These are phyloP conservation scores for Chrysoporthe deuterocubensis DNA, from an alignment of 2,329 filamentous ascomycete genomes.

Conservation along the genomic window DNA sequence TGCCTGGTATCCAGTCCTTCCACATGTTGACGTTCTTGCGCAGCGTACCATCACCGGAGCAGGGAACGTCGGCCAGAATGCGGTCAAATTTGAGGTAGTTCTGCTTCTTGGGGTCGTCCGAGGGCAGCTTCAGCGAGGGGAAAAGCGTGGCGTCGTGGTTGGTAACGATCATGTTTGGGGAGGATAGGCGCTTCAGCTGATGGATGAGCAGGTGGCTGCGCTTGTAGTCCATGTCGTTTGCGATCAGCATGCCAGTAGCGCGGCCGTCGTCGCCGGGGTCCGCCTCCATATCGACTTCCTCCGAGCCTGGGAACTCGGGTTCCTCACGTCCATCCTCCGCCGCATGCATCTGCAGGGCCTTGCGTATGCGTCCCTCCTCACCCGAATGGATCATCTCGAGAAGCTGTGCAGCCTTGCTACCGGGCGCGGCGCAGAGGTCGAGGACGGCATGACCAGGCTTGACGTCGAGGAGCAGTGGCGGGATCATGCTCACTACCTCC, in stretches of 20 bases:
- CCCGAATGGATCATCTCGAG: slow-evolving; percentile 92
- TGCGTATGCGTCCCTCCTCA: slow-evolving; percentile 83
- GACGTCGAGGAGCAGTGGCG: slow-evolving; percentile 89
- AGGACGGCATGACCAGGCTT: slow-evolving; percentile 89
- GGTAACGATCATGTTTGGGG: slow-evolving; percentile 93
- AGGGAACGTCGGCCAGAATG: slow-evolving; percentile 94
- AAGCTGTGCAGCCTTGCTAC: slow-evolving; percentile 94
- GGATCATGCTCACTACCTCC: slow-evolving; percentile 99
- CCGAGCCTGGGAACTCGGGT: slow-evolving; percentile 51
- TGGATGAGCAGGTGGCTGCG: slow-evolving; percentile 96
- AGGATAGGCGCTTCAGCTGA: slow-evolving; percentile 95
- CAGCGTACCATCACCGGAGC: slow-evolving; percentile 91
- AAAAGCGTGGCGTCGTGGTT: slow-evolving; percentile 98
- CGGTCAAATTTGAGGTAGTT: slow-evolving; percentile 94
- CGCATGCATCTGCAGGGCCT: slow-evolving; percentile 68
- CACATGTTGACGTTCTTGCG: slow-evolving; percentile 94
- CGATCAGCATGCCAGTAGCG: slow-evolving; percentile 88
- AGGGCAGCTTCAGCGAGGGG: slow-evolving; percentile 84
- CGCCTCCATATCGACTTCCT: slow-evolving; percentile 56
- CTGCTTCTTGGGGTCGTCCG: slow-evolving; percentile 55
- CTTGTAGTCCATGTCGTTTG: slow-evolving; percentile 97
- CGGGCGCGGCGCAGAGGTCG: slow-evolving; percentile 94
- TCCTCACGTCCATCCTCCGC: slow-evolving; percentile 62
- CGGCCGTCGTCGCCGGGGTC: slow-evolving; percentile 78
- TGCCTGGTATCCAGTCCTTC: slow-evolving; percentile 92